These are phyloP conservation scores for Ceratocystis diversiconidia DNA, from an alignment of 2,329 filamentous ascomycete species.

Conservation along the genomic window DNA sequence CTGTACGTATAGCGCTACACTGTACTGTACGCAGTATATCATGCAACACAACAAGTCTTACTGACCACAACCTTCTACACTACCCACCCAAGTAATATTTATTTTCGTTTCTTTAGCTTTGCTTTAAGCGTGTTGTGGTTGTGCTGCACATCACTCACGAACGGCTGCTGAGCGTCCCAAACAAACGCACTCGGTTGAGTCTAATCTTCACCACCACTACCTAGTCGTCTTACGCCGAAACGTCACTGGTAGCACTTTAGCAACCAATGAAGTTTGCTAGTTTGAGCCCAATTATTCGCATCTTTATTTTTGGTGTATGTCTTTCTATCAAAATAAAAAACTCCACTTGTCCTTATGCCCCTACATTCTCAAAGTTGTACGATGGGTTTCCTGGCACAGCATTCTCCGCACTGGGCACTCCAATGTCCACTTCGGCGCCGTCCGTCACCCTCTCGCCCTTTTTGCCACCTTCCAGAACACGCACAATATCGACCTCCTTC, in stretches of 20 bases:
- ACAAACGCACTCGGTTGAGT: no score
- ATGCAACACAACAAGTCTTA: not conserved
- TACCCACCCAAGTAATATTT: not conserved
- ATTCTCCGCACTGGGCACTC: constrained; percentile 46
- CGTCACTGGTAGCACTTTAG: no score
- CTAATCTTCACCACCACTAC: no score
- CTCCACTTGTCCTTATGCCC: not conserved
- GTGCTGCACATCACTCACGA: no score
- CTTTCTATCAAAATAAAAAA: not conserved
- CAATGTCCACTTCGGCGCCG: constrained; percentile 41
- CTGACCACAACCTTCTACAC: not conserved
- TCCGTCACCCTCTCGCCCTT: constrained; percentile 41
- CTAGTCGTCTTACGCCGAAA: no score
- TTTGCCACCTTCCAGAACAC: constrained; percentile 57
- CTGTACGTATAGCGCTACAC: not conserved
- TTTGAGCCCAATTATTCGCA: no score
- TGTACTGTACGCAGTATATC: not conserved
- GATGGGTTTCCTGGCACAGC: constrained; percentile 72
- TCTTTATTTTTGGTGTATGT: not conserved
- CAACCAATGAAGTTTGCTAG: no score
- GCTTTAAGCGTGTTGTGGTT: not conserved
- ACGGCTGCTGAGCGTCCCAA: no score
- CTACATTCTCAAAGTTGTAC: constrained; percentile 73
- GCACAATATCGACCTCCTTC: constrained; percentile 55
- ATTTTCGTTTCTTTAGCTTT: not conserved